phyloP scores from a whole-genome alignment of 176 grass and related monocot species.

The Zoysia pacifica region DNA sequence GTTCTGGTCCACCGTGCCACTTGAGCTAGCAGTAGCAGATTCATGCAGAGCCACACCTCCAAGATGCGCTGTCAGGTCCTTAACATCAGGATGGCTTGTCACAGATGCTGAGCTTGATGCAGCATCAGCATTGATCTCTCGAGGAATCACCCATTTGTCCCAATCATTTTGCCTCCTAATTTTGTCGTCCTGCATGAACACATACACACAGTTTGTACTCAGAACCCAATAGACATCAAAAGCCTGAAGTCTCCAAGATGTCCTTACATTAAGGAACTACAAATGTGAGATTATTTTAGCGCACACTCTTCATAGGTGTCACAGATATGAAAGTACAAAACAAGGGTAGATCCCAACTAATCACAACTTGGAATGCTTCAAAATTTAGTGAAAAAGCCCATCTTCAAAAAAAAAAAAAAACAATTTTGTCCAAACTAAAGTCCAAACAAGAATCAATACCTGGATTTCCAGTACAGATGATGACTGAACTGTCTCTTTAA shows the following conservation, averaged over 20 bases:
- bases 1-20: conserved; percentile 2
- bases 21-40: conserved; percentile 32
- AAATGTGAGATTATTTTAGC: background rate
- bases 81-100: conserved; percentile 19
- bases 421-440: conserved; percentile 22
- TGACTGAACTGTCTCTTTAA: conserved; percentile 55
- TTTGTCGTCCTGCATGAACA: conserved; percentile 51
- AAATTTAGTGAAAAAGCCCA: background rate
- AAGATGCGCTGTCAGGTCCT: conserved; percentile 44
- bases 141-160: conserved; percentile 58
- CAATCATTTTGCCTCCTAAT: conserved; percentile 59
- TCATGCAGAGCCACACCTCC: conserved; percentile 35
- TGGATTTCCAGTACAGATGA: conserved; percentile 62
- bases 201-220: conserved; percentile 2
- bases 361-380: background rate
- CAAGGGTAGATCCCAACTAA: background rate
- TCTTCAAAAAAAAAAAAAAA: background rate
- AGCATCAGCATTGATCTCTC: conserved; percentile 30
- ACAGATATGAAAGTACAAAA: background rate
- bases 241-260: background rate
- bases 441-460: conserved; percentile 29
- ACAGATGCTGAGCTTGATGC: conserved; percentile 22
- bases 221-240: background rate
- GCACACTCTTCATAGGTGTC: background rate
- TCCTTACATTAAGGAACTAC: background rate